Conservation (phyloP, 2,329 filamentous ascomycete species). For the Epichloe festucae region DNA sequence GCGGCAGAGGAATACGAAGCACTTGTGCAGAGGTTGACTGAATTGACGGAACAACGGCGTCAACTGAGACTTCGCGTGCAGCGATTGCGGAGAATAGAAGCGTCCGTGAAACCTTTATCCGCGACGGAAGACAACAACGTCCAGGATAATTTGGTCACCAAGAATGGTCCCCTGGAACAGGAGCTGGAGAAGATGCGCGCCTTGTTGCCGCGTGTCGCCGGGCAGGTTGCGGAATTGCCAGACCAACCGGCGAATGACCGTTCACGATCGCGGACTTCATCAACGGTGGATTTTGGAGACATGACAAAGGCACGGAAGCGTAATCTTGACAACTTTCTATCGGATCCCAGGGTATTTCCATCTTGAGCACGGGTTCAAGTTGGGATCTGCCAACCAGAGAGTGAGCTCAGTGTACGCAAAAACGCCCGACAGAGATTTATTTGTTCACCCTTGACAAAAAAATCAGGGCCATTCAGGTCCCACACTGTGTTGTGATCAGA, state of each 20-base stretch:
- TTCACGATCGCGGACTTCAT: slow-evolving; percentile 5
- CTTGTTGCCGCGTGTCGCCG: slow-evolving; percentile 46
- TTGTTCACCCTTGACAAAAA: neutral
- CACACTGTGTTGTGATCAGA: slow-evolving; percentile 17
- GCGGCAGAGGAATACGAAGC: slow-evolving; percentile 40
- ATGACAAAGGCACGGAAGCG: slow-evolving; percentile 26
- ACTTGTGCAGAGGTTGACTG: slow-evolving; percentile 33
- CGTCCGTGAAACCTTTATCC: slow-evolving; percentile 32
- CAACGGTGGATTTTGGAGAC: slow-evolving; percentile 18
- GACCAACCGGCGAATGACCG: slow-evolving; percentile 6
- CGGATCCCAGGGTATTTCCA: slow-evolving; percentile 11
- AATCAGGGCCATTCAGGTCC: slow-evolving; percentile 5
- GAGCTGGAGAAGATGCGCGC: slow-evolving; percentile 56
- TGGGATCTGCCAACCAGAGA: neutral
- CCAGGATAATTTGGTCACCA: slow-evolving; percentile 55
- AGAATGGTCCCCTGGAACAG: slow-evolving; percentile 49
- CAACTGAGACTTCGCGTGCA: slow-evolving; percentile 27
- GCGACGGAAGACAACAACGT: slow-evolving; percentile 22
- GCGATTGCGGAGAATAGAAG: slow-evolving; percentile 34
- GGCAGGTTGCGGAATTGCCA: slow-evolving; percentile 32
- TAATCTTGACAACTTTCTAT: slow-evolving; percentile 30
- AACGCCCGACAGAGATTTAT: neutral
- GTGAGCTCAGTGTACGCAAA: no score
- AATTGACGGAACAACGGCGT: slow-evolving; percentile 30
- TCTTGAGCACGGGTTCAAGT: slow-evolving; percentile 3